These are phyloP conservation scores for Solioccasus polychromus DNA, from an alignment of 768 basidiomycete genomes.

Conservation along the genomic window DNA sequence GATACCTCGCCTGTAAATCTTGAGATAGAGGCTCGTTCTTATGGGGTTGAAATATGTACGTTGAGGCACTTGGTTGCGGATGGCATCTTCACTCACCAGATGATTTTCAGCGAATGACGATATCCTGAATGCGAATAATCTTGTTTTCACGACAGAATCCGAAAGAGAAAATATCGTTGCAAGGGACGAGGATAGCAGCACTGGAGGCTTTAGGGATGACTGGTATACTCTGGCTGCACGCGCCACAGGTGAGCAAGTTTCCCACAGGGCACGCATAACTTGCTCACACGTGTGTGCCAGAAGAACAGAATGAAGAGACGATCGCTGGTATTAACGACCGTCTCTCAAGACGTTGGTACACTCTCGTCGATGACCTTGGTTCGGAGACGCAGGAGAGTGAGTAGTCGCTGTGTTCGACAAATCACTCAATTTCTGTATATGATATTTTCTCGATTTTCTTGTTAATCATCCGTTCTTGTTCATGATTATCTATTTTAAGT, in stretches of 20 bases:
- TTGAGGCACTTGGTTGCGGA: too few species aligned
- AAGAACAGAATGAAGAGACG: not conserved
- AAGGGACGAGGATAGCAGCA: not conserved
- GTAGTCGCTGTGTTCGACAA: too few species aligned
- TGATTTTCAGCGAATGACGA: not conserved
- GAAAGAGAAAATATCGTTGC: not conserved
- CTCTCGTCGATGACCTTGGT: constrained; percentile 2
- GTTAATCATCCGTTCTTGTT: not conserved
- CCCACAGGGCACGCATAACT: not conserved
- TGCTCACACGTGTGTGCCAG: not conserved
- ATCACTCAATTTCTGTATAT: too few species aligned
- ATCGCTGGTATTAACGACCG: not conserved
- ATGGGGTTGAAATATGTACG: constrained; percentile 2
- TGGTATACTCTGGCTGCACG: not conserved
- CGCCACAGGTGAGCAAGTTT: not conserved
- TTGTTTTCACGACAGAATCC: too few species aligned
- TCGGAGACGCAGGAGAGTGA: constrained; percentile 1
- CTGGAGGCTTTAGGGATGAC: not conserved
- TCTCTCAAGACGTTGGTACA: constrained; percentile 7
- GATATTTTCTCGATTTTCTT: too few species aligned
- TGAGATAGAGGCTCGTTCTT: not conserved
- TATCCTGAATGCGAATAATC: not conserved
- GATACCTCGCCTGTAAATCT: not conserved
- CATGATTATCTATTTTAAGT: not conserved
- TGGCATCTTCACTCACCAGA: too few species aligned